phyloP scores from a whole-genome alignment of 768 basidiomycete genomes.

The Fibroporia radiculosa region DNA sequence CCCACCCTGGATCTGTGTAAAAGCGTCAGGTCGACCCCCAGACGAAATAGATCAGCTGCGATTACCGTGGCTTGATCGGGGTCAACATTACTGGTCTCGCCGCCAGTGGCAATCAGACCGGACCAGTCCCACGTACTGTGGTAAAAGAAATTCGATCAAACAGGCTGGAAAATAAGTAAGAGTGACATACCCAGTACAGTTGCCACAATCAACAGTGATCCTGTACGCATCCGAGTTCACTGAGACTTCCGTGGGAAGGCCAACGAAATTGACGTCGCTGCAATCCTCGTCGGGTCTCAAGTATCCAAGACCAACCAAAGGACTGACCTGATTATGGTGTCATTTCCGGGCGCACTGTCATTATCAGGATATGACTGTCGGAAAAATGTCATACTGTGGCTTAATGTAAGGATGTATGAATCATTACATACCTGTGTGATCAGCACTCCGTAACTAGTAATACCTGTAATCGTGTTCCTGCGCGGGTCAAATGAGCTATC shows the following conservation, averaged over 20 bases:
- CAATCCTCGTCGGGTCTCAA: not conserved
- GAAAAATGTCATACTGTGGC: not conserved
- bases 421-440: slow-evolving; percentile 48
- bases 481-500: too few relatives aligned
- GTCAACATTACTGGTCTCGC: slow-evolving; percentile 28
- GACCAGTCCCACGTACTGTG: slow-evolving; percentile 48
- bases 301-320: not conserved
- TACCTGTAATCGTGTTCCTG: slow-evolving; percentile 41
- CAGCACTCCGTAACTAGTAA: slow-evolving; percentile 44
- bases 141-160: slow-evolving; percentile 11
- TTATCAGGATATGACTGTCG: slow-evolving; percentile 50
- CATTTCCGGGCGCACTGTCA: slow-evolving; percentile 48
- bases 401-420: not conserved
- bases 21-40: not conserved
- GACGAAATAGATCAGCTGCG: not conserved
- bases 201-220: slow-evolving; percentile 51
- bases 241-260: slow-evolving; percentile 31
- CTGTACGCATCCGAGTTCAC: slow-evolving; percentile 35
- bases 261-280: slow-evolving; percentile 43
- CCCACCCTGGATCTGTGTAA: not conserved
- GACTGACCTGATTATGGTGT: slow-evolving; percentile 46
- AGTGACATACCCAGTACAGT: not conserved
- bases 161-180: not conserved
- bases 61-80: not conserved
- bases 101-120: slow-evolving; percentile 36